A percentile compares a stretch with the other conserved stretches of the same genome.
Conservation (phyloP, 257 asterid genomes). For the Marsdenia floribunda region DNA sequence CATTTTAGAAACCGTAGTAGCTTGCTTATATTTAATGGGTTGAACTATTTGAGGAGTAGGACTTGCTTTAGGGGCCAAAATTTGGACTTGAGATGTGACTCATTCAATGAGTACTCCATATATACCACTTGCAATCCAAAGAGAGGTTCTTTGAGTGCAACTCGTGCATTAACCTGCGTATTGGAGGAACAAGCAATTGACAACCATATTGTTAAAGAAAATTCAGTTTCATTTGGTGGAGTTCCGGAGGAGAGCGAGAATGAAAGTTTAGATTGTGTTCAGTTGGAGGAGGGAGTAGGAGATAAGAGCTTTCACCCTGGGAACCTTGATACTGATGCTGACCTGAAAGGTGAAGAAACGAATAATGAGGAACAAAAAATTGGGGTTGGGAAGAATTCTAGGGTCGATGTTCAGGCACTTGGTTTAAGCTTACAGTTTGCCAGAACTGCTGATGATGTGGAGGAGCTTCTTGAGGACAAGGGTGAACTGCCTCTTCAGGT, state of each 20-base stretch:
- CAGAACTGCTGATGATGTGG: slow-evolving; percentile 64
- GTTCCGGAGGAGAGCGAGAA: slow-evolving; percentile 17
- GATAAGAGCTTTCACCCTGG: slow-evolving; percentile 1
- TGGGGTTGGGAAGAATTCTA: slow-evolving; percentile 16
- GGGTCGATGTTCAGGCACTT: slow-evolving; percentile 60
- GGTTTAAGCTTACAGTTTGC: slow-evolving; percentile 44
- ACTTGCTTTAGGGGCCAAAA: slow-evolving; percentile 18
- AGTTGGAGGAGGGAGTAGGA: slow-evolving; percentile 22
- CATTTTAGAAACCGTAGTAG: slow-evolving; percentile 12
- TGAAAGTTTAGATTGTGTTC: slow-evolving; percentile 11
- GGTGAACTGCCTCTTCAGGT: slow-evolving; percentile 72
- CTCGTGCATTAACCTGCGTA: slow-evolving; percentile 44
- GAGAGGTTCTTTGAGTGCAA: slow-evolving; percentile 31
- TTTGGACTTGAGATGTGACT: slow-evolving; percentile 24
- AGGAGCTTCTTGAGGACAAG: slow-evolving; percentile 52
- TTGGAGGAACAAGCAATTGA: slow-evolving; percentile 46
- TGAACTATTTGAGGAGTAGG: slow-evolving; percentile 19
- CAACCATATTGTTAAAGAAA: slow-evolving; percentile 21
- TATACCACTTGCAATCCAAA: slow-evolving; percentile 22
- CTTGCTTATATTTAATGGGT: slow-evolving; percentile 18
- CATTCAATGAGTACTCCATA: slow-evolving; percentile 15
- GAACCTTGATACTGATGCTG: neutral
- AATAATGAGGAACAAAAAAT: slow-evolving; percentile 19
- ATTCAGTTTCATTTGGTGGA: slow-evolving; percentile 23
- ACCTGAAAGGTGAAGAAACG: neutral